A percentile compares a stretch with the other conserved stretches of the same genome.
phyloP scores from a whole-genome alignment of 179 eudicot genomes.

The Pouteria campechiana region DNA sequence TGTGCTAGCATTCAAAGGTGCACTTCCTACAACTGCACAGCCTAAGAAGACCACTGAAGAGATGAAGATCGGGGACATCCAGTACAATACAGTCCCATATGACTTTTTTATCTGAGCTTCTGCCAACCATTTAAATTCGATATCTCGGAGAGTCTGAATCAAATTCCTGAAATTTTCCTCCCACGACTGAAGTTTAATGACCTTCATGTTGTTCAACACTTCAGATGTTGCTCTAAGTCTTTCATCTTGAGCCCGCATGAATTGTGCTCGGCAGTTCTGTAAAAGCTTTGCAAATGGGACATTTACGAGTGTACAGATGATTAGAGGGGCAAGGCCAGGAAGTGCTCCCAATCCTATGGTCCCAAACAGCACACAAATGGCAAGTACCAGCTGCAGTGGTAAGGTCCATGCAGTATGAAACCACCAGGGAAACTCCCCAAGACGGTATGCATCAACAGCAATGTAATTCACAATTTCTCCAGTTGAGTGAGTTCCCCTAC shows the following conservation, averaged over 20 bases:
- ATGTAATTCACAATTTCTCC: slow-evolving; percentile 76
- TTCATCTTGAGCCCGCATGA: slow-evolving; percentile 54
- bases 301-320: slow-evolving; percentile 39
- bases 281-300: slow-evolving; percentile 40
- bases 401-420: slow-evolving; percentile 44
- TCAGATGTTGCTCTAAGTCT: slow-evolving; percentile 52
- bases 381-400: slow-evolving; percentile 37
- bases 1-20: slow-evolving; percentile 48
- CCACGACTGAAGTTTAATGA: slow-evolving; percentile 72
- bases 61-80: slow-evolving; percentile 64
- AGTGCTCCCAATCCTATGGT: slow-evolving; percentile 54
- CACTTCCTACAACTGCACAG: slow-evolving; percentile 38
- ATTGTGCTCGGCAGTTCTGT: slow-evolving; percentile 38
- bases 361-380: slow-evolving; percentile 27
- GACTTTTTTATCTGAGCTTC: slow-evolving; percentile 28
- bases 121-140: slow-evolving; percentile 45
- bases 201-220: slow-evolving; percentile 51
- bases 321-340: slow-evolving; percentile 48
- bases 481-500: slow-evolving; percentile 45
- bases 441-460: slow-evolving; percentile 75
- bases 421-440: slow-evolving; percentile 76
- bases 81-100: slow-evolving; percentile 36
- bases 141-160: slow-evolving; percentile 29
- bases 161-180: slow-evolving; percentile 45
- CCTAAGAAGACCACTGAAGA: slow-evolving; percentile 49